Conservation (phyloP, 1,139 yeast genomes). For the Tardiomyces blankii region DNA sequence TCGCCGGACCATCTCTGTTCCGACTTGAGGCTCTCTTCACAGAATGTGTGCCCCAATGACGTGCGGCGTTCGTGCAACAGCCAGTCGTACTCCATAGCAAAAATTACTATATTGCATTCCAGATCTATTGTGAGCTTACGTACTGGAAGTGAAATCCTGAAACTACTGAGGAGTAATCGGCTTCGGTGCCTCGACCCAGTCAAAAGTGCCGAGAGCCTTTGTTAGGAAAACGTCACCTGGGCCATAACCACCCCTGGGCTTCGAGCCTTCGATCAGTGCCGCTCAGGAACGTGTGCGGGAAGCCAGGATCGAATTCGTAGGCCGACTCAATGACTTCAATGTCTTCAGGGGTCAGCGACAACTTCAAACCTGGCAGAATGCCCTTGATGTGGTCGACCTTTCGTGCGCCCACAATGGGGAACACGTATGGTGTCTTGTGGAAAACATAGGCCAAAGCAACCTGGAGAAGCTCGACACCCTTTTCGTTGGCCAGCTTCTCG, state of each 20-base stretch:
- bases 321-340: slow-evolving; percentile 7
- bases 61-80: too few species aligned
- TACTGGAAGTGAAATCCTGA: too few species aligned
- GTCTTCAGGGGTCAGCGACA: slow-evolving; percentile 3
- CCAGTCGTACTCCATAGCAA: too few species aligned
- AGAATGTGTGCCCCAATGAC: too few species aligned
- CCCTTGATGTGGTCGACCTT: neutral
- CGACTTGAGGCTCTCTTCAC: too few species aligned
- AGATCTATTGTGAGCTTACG: too few species aligned
- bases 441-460: slow-evolving; percentile 5
- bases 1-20: too few species aligned
- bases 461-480: slow-evolving; percentile 8
- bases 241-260: neutral
- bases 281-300: slow-evolving; percentile 10
- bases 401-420: neutral
- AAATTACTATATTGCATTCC: too few species aligned
- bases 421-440: neutral
- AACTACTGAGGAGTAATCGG: too few species aligned
- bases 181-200: neutral
- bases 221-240: neutral
- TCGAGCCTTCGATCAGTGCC: neutral
- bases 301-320: slow-evolving; percentile 6
- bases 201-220: neutral
- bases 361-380: neutral
- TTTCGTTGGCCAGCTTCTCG: slow-evolving; percentile 13